Conservation (phyloP, 2,329 filamentous ascomycete species). For the Trichoderma koningiopsis region DNA sequence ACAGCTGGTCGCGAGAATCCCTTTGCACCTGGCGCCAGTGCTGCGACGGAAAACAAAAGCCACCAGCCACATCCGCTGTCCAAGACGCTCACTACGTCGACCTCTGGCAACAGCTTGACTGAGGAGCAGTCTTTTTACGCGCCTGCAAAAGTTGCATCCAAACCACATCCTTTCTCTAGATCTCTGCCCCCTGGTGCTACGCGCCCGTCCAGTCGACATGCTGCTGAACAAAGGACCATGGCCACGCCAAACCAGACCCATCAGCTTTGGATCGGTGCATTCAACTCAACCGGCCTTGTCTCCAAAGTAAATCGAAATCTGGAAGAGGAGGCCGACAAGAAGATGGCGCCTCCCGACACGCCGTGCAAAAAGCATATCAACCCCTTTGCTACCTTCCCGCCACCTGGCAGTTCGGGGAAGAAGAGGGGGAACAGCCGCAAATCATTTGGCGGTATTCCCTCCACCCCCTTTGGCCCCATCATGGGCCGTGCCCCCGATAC, state of each 20-base stretch:
- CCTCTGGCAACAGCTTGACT: slow-evolving; percentile 74
- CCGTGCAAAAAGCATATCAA: slow-evolving; percentile 86
- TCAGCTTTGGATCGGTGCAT: slow-evolving; percentile 78
- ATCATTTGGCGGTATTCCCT: slow-evolving; percentile 72
- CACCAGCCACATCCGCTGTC: slow-evolving; percentile 80
- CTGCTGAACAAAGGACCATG: slow-evolving; percentile 37
- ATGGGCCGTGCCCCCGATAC: slow-evolving; percentile 49
- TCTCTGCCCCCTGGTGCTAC: slow-evolving; percentile 45
- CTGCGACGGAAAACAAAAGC: slow-evolving; percentile 46
- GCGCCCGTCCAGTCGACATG: slow-evolving; percentile 37
- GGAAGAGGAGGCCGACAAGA: slow-evolving; percentile 64
- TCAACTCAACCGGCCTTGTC: slow-evolving; percentile 91
- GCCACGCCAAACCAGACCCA: slow-evolving; percentile 50
- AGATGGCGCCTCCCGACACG: slow-evolving; percentile 83
- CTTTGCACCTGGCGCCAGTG: slow-evolving; percentile 61
- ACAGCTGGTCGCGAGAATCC: slow-evolving; percentile 62
- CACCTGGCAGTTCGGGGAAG: slow-evolving; percentile 63
- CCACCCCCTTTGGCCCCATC: slow-evolving; percentile 75
- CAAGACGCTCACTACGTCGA: slow-evolving; percentile 82
- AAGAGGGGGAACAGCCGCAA: slow-evolving; percentile 64
- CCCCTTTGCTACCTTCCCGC: slow-evolving; percentile 68
- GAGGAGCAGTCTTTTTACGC: slow-evolving; percentile 61
- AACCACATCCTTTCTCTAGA: slow-evolving; percentile 42
- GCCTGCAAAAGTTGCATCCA: slow-evolving; percentile 35
- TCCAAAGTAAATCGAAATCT: slow-evolving; percentile 90